Conservation (phyloP, 805 yeast genomes). For the Kuraishia piskuri region DNA sequence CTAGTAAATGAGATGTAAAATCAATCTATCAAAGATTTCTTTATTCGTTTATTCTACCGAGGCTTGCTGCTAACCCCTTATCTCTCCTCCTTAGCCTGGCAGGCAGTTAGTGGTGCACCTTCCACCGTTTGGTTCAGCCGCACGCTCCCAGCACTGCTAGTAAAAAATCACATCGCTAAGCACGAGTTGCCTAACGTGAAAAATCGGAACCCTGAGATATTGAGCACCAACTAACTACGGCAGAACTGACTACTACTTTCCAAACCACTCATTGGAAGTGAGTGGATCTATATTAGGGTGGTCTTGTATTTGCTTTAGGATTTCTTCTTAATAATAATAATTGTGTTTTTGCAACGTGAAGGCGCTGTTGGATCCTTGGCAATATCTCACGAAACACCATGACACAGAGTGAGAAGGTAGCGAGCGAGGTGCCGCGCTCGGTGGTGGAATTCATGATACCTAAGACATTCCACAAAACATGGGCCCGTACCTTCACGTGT, state of each 20-base stretch:
- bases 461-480: slow-evolving; percentile 47
- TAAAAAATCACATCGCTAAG: neutral
- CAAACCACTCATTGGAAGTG: neutral
- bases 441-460: slow-evolving; percentile 11
- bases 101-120: neutral
- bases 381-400: neutral
- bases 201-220: neutral
- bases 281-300: neutral
- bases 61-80: no score
- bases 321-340: no score
- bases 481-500: slow-evolving; percentile 88
- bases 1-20: no score
- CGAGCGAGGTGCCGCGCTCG: neutral
- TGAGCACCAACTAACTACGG: neutral
- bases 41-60: no score
- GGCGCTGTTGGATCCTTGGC: no score
- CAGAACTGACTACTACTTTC: neutral
- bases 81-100: no score
- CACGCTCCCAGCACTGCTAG: neutral
- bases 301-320: neutral
- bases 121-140: neutral
- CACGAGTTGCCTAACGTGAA: neutral
- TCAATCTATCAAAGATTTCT: no score
- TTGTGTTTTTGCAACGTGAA: neutral
- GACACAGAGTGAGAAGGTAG: neutral